Evolutionary conservation across 305 asterid genomes (phyloP).

Genomic region (Nicotiana rustica): DNA sequence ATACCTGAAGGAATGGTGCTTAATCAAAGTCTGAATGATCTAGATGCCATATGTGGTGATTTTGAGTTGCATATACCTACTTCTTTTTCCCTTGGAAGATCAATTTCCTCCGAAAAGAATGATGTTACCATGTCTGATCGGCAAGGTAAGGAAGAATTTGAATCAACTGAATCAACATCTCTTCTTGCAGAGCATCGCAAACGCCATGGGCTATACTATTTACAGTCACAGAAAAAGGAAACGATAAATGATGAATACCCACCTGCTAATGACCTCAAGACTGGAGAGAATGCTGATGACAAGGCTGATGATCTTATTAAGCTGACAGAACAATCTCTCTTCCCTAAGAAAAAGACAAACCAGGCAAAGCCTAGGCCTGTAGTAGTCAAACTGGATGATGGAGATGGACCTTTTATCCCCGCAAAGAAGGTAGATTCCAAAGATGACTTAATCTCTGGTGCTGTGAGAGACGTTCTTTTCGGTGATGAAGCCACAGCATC

Average conservation of each 20-base stretch:
- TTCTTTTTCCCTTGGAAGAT: constrained; percentile 72
- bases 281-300: constrained; percentile 49
- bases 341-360: constrained; percentile 61
- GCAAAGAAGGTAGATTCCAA: constrained; percentile 49
- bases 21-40: constrained; percentile 72
- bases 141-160: constrained; percentile 63
- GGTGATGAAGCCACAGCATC: constrained; percentile 80
- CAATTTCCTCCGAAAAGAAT: constrained; percentile 49
- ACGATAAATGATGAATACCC: constrained; percentile 63
- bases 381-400: constrained; percentile 89
- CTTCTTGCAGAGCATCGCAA: constrained; percentile 86
- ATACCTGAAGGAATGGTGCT: constrained; percentile 78
- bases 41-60: constrained; percentile 76
- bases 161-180: constrained; percentile 71
- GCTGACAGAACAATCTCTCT: constrained; percentile 78
- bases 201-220: constrained; percentile 87
- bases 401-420: constrained; percentile 49
- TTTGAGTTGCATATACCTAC: constrained; percentile 56
- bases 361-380: constrained; percentile 84
- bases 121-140: constrained; percentile 43
- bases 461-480: constrained; percentile 84
- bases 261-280: constrained; percentile 71
- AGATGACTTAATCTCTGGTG: constrained; percentile 62
- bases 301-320: constrained; percentile 68
- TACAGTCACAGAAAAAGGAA: constrained; percentile 65